Evolutionary conservation across 352 stramenopile species (phyloP).

Genomic region (Globisporangium canariense): DNA sequence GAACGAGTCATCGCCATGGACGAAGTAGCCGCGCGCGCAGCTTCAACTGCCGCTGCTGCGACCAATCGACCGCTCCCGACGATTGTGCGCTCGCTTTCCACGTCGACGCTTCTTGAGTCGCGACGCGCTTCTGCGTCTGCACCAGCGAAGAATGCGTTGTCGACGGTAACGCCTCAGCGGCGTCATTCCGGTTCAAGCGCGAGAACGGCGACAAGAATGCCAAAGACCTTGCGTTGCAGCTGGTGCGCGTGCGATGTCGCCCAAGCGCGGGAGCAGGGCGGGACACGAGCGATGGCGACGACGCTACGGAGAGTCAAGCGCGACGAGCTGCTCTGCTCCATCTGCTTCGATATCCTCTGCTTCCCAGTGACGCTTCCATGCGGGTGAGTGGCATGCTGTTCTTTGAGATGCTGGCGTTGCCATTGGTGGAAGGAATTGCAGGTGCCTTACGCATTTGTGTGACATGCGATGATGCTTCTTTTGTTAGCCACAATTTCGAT

Average conservation of each 20-base stretch:
- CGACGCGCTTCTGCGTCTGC: not conserved
- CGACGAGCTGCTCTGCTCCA: constrained; percentile 62
- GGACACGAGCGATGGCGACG: not conserved
- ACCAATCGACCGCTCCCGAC: not conserved
- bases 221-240: not conserved
- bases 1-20: not conserved
- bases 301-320: constrained; percentile 18
- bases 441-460: not conserved
- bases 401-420: not conserved
- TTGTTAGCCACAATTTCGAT: constrained; percentile 77
- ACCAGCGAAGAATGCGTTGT: not conserved
- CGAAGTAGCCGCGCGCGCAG: not conserved
- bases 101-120: constrained; percentile 3
- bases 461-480: not conserved
- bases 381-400: constrained; percentile 31
- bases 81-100: constrained; percentile 8
- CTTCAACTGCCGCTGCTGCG: not conserved
- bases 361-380: constrained; percentile 74
- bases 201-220: not conserved
- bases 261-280: not conserved
- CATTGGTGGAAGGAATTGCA: not conserved
- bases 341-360: constrained; percentile 75
- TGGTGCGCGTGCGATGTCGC: not conserved
- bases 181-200: constrained; percentile 1
- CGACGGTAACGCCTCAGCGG: not conserved